phyloP scores from a whole-genome alignment of 208 protist species.

The Crithidia bombi region DNA sequence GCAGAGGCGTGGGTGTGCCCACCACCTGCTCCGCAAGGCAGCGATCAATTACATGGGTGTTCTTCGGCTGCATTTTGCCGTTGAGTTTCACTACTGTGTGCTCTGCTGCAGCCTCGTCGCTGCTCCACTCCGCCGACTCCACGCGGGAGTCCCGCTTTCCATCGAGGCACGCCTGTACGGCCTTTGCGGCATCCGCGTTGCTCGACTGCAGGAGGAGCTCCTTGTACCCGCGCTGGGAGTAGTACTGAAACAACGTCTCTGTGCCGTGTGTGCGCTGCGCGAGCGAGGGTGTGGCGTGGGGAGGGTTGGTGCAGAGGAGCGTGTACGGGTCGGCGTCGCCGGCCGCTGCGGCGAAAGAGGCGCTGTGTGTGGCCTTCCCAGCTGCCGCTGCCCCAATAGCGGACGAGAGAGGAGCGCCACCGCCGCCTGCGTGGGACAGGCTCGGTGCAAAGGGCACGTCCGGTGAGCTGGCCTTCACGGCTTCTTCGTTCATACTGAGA shows the following conservation, averaged over 20 bases:
- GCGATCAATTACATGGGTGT: slow-evolving; percentile 18
- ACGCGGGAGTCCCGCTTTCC: slow-evolving; percentile 4
- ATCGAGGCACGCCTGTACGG: slow-evolving; percentile 23
- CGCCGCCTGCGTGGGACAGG: neutral
- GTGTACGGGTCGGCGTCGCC: slow-evolving; percentile 19
- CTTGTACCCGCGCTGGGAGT: slow-evolving; percentile 52
- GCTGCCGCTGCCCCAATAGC: neutral
- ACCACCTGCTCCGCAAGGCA: slow-evolving; percentile 1
- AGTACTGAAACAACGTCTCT: slow-evolving; percentile 58
- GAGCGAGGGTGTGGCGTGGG: slow-evolving; percentile 24
- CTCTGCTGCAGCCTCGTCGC: neutral
- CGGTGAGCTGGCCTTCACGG: neutral
- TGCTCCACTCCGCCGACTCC: neutral
- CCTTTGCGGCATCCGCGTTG: slow-evolving; percentile 16
- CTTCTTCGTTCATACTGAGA: slow-evolving; percentile 7
- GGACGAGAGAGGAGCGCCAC: neutral
- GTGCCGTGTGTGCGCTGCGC: slow-evolving; percentile 16
- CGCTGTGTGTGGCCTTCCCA: neutral
- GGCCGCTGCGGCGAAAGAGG: slow-evolving; percentile 13
- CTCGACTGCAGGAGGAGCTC: slow-evolving; percentile 33
- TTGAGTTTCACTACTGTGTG: neutral
- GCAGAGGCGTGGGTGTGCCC: slow-evolving; percentile 10
- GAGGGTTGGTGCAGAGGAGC: slow-evolving; percentile 24
- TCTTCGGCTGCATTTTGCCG: slow-evolving; percentile 8
- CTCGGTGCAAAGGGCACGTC: slow-evolving; percentile 5